These are phyloP conservation scores for Venturia pyrina DNA, from an alignment of 2,329 filamentous ascomycete genomes.

Conservation along the genomic window DNA sequence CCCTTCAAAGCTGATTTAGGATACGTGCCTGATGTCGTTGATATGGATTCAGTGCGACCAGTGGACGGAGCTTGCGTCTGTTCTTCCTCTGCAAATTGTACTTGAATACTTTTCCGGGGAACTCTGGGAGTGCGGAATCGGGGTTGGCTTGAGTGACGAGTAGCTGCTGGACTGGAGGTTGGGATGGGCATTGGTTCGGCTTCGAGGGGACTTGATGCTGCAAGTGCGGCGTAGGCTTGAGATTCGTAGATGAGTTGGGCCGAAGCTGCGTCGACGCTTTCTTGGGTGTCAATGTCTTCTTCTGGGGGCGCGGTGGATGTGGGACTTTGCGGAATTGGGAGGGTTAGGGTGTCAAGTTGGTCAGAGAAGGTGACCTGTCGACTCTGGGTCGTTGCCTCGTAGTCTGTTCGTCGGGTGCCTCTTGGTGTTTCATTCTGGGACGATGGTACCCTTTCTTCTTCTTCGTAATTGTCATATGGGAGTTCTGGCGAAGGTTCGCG, in stretches of 20 bases:
- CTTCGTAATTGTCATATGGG: not conserved
- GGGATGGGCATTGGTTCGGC: not conserved
- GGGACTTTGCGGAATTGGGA: not conserved
- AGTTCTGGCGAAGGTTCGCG: not conserved
- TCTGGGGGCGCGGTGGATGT: not conserved
- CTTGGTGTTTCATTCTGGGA: conserved; percentile 3
- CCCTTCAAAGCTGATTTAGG: not conserved
- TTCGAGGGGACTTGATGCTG: conserved; percentile 1
- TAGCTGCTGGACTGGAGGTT: not conserved
- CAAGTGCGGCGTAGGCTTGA: not conserved
- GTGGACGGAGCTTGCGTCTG: not conserved
- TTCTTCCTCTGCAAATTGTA: not conserved
- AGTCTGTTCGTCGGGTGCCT: not conserved
- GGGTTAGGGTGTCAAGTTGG: not conserved
- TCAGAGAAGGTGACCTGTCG: not conserved
- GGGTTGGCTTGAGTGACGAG: not conserved
- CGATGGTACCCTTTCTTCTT: conserved; percentile 1
- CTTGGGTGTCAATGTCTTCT: not conserved
- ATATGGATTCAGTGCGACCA: not conserved
- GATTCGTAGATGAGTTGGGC: conserved; percentile 5
- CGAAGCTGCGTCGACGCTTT: conserved; percentile 3
- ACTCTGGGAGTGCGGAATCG: not conserved
- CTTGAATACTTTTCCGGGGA: not conserved
- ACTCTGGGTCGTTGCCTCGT: not conserved
- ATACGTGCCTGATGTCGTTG: not conserved